phyloP scores from a whole-genome alignment of 2,329 filamentous ascomycete genomes.

The Neospermospora avenae region DNA sequence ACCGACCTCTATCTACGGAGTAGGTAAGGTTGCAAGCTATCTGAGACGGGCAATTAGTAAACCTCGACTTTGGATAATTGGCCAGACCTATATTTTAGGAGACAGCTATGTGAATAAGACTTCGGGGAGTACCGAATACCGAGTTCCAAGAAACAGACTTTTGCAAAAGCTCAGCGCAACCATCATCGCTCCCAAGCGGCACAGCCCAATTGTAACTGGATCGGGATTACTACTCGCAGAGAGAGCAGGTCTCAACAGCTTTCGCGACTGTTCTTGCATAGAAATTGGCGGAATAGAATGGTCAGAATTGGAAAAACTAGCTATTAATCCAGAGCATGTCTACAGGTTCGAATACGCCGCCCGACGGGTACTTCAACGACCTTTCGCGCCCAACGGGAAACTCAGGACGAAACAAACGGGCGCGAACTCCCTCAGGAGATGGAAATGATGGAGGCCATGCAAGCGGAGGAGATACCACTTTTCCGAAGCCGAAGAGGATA shows the following conservation, averaged over 20 bases:
- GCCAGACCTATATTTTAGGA: not conserved
- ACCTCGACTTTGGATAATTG: not conserved
- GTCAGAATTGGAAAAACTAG: not conserved
- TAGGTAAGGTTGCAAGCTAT: not conserved
- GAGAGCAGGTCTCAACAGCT: not conserved
- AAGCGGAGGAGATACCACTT: conserved; percentile 50
- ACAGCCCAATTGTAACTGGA: conserved; percentile 1
- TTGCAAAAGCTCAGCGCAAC: not conserved
- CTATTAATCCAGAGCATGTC: conserved; percentile 27
- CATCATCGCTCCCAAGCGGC: not conserved
- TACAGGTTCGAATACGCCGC: conserved; percentile 33
- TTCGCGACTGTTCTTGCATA: not conserved
- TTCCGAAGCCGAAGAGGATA: conserved; percentile 84
- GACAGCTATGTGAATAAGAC: not conserved
- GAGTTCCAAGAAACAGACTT: not conserved
- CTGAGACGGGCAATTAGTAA: too few species aligned
- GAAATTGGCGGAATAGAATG: not conserved
- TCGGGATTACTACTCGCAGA: not conserved
- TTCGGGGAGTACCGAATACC: not conserved
- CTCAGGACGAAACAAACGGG: conserved; percentile 31
- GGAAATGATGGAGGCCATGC: conserved; percentile 37
- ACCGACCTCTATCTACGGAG: not conserved
- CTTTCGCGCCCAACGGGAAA: conserved; percentile 41
- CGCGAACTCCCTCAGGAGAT: conserved; percentile 33
- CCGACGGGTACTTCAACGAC: conserved; percentile 55